Base-by-base conservation (phyloP, 192 early-diverging fungal genomes). In the Backusella westeae region DNA sequence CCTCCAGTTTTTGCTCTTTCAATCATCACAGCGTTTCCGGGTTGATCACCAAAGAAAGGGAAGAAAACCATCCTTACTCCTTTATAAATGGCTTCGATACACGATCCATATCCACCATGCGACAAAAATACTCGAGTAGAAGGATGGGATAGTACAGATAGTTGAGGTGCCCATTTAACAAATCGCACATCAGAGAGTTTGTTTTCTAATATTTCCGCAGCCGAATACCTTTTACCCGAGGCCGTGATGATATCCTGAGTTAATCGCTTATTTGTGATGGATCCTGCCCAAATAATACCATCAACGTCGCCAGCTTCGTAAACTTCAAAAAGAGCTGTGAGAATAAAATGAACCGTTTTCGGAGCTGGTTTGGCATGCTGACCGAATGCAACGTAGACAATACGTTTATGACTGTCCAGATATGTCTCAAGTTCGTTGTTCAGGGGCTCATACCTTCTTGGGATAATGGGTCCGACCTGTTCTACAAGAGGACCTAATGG, bases 351-450 rank as follows among this genome's bases (percentile, higher is more conserved):
- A 12, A 68, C 32, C 19, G 75, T 75, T 39, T 52, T 26, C 3
- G 32, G 4, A 2, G 75, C 39, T 6, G 76, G 69, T 26, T 36
- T 74, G 23, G 76, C 46, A 2, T 67, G 42, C 32, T 73, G 77
- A 17, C 81, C 81, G 53, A 85, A 82, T 1, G 81, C 79, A 21
- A 83, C 44, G 46, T 83, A 85, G 5, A 70, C 34, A 1, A 79
- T 67, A 32, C 67, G 46, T 23, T 38, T 7, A 19, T 85, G 81
- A 0, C 6, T 34, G 26, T 53, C 23, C 7, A 85, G 34, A 68
- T 80, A 85, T 9, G 21, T 19, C 15, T 53, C 9, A 9, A 71
- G 29, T 8, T 15, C 3, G 3, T 36, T 6, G 6, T 70, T 74
- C 6, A 85, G 15, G 7, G 41, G 23, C 21, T 56, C 56, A 21